Evolutionary conservation across 1,139 yeast species (phyloP), one percentile per base, ranked within the genome.

Genomic region (Taphrina deformans): DNA sequence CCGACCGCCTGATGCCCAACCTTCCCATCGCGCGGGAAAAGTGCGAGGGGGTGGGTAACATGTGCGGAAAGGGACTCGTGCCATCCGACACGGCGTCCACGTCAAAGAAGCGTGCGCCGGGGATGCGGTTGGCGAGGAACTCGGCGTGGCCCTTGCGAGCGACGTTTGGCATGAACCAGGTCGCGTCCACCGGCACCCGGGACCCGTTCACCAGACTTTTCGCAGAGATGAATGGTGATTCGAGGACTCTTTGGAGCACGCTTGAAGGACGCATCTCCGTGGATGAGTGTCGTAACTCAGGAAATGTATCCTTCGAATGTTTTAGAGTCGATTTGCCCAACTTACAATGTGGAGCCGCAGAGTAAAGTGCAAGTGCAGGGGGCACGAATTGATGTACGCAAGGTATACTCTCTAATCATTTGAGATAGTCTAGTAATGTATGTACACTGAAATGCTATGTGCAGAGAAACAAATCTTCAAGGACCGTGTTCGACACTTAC

Each of bases 121-220:
- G 85, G 16, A 93, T 76, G 67, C 97, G 81, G 67, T 79, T 82
- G 23, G 56, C 35, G n/a, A 60, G 29, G 52, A 67, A 69, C 63
- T 80, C 79, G 44, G 82, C 79, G 66, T 79, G 75, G 1, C 87
- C 95, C 70, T 83, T 80, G 62, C 83, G 79, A 10, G 87, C 85
- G 53, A 78, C 79, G 72, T 86, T 87, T 53, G 98, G 97, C 84
- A 92, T 81, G 75, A 85, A 90, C 98, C 98, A 93, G 0, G 97
- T 86, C 4, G 96, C 86, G 74, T 93, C 99, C 27, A 93, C 14
- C 0, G 62, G 48, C 7, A 58, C 35, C 7, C 48, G 48, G 7
- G 27, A 7, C 2, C 48, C 21, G 3, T 21, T 10, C 14, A 4
- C 27, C 26, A 44, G n/a, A 9, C 10, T 9, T 21, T 7, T 44